Conservation (phyloP, 2,329 filamentous ascomycete genomes). For the Madurella fahalii region DNA sequence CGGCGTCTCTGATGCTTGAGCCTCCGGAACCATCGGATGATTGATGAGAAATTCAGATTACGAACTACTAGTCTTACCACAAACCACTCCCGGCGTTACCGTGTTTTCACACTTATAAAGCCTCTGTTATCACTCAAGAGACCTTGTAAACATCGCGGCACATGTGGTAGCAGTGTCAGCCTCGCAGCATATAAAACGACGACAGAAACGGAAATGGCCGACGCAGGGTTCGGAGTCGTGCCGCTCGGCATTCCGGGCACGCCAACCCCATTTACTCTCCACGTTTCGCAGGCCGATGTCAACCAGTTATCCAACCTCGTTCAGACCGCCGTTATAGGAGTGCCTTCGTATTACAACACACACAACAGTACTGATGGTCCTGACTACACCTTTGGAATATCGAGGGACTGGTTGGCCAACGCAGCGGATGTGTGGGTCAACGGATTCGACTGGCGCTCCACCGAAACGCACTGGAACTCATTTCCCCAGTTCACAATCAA, state of each 20-base stretch:
- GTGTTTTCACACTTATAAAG: no score
- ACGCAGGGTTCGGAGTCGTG: constrained; percentile 7
- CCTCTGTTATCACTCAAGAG: no score
- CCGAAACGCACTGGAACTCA: constrained; percentile 17
- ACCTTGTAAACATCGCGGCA: no score
- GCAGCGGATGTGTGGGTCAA: constrained; percentile 12
- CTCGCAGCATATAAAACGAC: no score
- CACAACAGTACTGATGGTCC: constrained; percentile 1
- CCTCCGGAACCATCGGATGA: no score
- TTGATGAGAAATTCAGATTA: no score
- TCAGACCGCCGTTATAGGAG: constrained; percentile 2
- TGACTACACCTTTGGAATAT: constrained; percentile 13
- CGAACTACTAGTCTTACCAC: no score
- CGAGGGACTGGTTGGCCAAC: constrained; percentile 15
- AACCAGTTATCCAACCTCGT: constrained; percentile 11
- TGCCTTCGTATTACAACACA: constrained; percentile 18
- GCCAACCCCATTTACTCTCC: constrained; percentile 12
- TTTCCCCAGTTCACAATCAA: constrained; percentile 20
- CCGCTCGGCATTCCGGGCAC: constrained; percentile 10
- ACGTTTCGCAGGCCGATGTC: constrained; percentile 11
- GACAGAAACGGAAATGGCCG: not conserved
- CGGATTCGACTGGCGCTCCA: constrained; percentile 18
- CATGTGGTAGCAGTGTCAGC: no score
- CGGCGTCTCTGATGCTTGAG: no score
- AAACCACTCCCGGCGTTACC: no score